Evolutionary conservation across 345 rosid genomes (phyloP), one percentile per base, ranked within the genome.

Genomic region (Eucalyptus fibrosa): DNA sequence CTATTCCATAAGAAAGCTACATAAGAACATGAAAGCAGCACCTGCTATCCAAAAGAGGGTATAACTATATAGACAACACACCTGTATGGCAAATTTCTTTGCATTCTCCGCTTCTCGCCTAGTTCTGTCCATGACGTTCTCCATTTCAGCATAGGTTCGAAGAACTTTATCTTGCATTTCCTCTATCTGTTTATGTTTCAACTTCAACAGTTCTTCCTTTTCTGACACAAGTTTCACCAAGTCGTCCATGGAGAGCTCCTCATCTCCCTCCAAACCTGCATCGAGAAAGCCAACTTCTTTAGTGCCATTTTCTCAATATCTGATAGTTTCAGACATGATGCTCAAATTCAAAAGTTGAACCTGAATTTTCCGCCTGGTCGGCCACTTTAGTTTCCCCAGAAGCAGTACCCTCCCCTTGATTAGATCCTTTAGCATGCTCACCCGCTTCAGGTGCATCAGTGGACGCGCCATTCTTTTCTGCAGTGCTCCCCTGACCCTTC

Each of bases 81-180:
- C 99, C 99, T 98, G 99, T 89, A 98, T 89, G 53, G 99, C 97
- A 87, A 95, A 97, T 92, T 96, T 98, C 92, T 96, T 98, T 15
- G 96, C 92, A 93, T 92, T 98, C 89, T 97, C 99, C 8, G 99
- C 95, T 93, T 96, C 99, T 47, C 99, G 97, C 89, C 92, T 95
- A 59, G 97, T 97, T 91, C 99, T 96, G 83, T 92, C 97, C 95
- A 94, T 94, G 49, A 96, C 93, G 92, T 98, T 98, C 94, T 98
- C 97, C 97, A 95, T 95, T 92, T 98, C 99, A 8, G 99, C 99
- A 90, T 92, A 93, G 32, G 95, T 86, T 8, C 99, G 96, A 45
- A 98, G 96, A 91, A 95, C 94, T 87, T 97, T 96, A 92, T 98
- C 99, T 93, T 97, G 80, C 98, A 98, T 95, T 89, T 92, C 90